phyloP scores from a whole-genome alignment of 345 rosid genomes.

The Euphorbia peplus region DNA sequence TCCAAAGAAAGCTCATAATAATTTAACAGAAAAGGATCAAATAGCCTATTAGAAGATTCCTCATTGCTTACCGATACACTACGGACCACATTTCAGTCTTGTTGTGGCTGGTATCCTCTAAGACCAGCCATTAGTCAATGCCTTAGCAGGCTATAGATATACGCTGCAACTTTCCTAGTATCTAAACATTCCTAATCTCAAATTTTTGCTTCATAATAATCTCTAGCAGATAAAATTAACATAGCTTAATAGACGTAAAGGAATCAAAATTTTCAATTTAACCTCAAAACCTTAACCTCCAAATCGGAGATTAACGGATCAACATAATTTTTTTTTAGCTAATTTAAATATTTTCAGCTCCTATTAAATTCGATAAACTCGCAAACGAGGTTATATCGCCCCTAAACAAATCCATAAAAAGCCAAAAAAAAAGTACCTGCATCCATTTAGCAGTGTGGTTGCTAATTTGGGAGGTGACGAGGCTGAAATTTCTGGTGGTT shows the following conservation, averaged over 20 bases:
- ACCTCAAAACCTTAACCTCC: no score
- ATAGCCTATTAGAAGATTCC: background rate
- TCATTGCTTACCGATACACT: background rate
- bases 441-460: constrained; percentile 25
- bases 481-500: constrained; percentile 15
- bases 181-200: background rate
- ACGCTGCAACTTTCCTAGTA: background rate
- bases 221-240: background rate
- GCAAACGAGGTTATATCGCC: no score
- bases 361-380: no score
- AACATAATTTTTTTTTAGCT: no score
- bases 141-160: background rate
- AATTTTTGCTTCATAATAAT: background rate
- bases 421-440: constrained; percentile 8
- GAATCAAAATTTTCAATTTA: no score
- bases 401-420: background rate
- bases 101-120: background rate
- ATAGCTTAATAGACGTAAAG: no score
- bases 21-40: background rate
- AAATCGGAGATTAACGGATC: no score
- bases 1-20: background rate
- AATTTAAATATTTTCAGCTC: no score
- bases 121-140: background rate
- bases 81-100: background rate
- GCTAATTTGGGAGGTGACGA: constrained; percentile 19